phyloP scores from a whole-genome alignment of 83 land plant species.

The Diphasiastrum complanatum region DNA sequence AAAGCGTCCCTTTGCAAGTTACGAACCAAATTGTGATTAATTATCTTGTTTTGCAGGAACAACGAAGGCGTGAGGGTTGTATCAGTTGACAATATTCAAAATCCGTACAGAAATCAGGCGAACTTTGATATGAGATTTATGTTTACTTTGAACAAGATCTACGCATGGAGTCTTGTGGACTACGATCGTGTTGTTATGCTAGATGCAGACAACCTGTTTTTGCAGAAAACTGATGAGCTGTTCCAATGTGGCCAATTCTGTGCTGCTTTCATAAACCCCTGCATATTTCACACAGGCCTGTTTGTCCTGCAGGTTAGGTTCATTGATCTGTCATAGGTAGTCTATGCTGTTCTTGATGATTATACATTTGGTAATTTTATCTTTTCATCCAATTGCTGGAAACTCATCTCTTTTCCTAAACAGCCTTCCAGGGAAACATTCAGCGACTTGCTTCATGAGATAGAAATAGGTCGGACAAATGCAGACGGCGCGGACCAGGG shows the following conservation, averaged over 20 bases:
- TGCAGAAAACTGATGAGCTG: conserved; percentile 75
- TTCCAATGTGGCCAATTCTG: conserved; percentile 92
- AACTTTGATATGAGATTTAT: conserved; percentile 56
- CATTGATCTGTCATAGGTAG: background rate
- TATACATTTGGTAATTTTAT: background rate
- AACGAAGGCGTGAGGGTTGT: conserved; percentile 73
- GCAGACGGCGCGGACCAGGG: conserved; percentile 94
- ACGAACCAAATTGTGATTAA: too few species aligned
- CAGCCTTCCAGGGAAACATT: conserved; percentile 85
- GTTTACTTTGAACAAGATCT: conserved; percentile 72
- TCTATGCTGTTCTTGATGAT: background rate
- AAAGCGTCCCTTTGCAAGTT: too few species aligned
- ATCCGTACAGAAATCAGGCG: conserved; percentile 55
- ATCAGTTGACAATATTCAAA: conserved; percentile 56
- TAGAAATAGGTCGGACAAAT: conserved; percentile 43
- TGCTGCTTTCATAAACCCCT: conserved; percentile 84
- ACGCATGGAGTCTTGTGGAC: conserved; percentile 72
- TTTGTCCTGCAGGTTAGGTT: conserved; percentile 70
- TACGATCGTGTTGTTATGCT: conserved; percentile 87
- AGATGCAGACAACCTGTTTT: conserved; percentile 76
- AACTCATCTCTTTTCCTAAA: background rate
- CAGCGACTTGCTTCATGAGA: conserved; percentile 57
- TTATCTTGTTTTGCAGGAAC: too few species aligned
- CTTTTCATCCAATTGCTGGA: background rate
- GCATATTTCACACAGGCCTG: conserved; percentile 90